phyloP scores from a whole-genome alignment of 805 yeast genomes.

The Yarrowia sp. region DNA sequence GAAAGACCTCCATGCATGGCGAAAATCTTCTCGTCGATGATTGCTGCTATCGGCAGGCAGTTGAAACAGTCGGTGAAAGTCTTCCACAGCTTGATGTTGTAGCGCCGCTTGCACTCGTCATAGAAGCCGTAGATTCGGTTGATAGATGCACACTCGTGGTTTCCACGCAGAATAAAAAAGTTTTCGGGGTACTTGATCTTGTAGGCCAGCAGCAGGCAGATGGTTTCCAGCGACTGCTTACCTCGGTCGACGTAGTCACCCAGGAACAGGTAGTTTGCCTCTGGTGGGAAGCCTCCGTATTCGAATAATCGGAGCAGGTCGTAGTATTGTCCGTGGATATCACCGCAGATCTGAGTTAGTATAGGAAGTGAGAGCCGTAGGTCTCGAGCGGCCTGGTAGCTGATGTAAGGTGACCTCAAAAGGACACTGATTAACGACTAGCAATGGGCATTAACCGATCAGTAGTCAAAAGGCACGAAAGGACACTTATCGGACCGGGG shows the following conservation, averaged over 20 bases:
- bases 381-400: no score
- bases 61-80: conserved; percentile 98
- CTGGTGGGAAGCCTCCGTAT: conserved; percentile 99
- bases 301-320: conserved; percentile 94
- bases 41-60: conserved; percentile 98
- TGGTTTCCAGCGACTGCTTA: conserved; percentile 94
- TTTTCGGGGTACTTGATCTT: conserved; percentile 98
- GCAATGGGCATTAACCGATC: no score
- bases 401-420: no score
- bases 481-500: no score
- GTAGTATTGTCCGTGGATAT: conserved; percentile 97
- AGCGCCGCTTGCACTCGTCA: conserved; percentile 96
- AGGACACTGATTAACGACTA: no score
- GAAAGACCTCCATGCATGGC: conserved; percentile 99
- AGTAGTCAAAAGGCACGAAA: no score
- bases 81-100: conserved; percentile 98
- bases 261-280: conserved; percentile 91
- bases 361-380: background rate
- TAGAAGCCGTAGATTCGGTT: conserved; percentile 97
- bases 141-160: conserved; percentile 98
- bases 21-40: conserved; percentile 95
- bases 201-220: conserved; percentile 90
- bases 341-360: conserved; percentile 72
- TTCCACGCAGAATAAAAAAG: conserved; percentile 95
- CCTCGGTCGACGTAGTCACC: conserved; percentile 99